Evolutionary conservation across 805 yeast genomes (phyloP).

Genomic region (Ogataea sp.): DNA sequence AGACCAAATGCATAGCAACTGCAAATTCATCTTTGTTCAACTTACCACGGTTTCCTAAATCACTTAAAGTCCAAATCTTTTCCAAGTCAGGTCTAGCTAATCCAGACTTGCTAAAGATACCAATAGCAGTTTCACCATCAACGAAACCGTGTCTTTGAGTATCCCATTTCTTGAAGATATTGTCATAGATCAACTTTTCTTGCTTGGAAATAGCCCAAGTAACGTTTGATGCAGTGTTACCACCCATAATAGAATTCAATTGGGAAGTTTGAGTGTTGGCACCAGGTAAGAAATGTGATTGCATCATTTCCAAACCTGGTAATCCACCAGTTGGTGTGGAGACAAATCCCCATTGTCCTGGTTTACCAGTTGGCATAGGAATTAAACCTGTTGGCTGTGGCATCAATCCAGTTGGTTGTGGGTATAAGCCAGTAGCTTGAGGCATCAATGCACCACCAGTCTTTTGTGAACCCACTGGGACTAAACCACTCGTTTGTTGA

Average conservation of each 20-base stretch:
- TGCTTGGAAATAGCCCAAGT: slow-evolving; percentile 82
- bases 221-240: slow-evolving; percentile 38
- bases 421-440: slow-evolving; percentile 25
- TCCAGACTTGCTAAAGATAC: slow-evolving; percentile 86
- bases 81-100: slow-evolving; percentile 79
- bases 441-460: slow-evolving; percentile 10
- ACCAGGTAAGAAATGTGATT: slow-evolving; percentile 59
- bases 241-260: slow-evolving; percentile 23
- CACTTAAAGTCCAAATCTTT: slow-evolving; percentile 85
- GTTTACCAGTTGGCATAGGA: slow-evolving; percentile 51
- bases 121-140: slow-evolving; percentile 76
- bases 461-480: slow-evolving; percentile 18
- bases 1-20: slow-evolving; percentile 94
- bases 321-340: slow-evolving; percentile 62
- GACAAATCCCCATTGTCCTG: slow-evolving; percentile 78
- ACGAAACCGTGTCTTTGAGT: slow-evolving; percentile 55
- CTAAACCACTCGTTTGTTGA: slow-evolving; percentile 22
- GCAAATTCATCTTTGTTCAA: slow-evolving; percentile 88
- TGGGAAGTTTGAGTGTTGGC: slow-evolving; percentile 20
- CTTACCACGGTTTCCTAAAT: slow-evolving; percentile 72
- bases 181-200: slow-evolving; percentile 80
- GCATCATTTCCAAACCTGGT: slow-evolving; percentile 63
- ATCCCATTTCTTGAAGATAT: slow-evolving; percentile 87
- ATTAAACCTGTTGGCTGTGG: slow-evolving; percentile 40
- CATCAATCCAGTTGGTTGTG: slow-evolving; percentile 24